phyloP scores from a whole-genome alignment of 306 rosid genomes.

The Cucurbita argyrosperma region DNA sequence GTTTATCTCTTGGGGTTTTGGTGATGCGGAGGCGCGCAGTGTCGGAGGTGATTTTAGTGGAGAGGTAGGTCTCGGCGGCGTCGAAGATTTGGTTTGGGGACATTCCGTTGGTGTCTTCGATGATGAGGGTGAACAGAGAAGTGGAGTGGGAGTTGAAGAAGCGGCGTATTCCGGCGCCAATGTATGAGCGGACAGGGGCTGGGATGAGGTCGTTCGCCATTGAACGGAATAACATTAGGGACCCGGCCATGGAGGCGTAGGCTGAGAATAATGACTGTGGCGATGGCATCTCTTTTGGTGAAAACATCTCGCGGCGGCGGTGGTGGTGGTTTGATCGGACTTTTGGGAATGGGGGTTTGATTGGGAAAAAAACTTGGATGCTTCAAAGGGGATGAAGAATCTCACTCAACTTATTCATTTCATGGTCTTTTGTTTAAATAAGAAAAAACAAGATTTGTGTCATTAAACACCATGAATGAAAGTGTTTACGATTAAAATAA shows the following conservation, averaged over 20 bases:
- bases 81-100: constrained; percentile 53
- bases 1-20: constrained; percentile 45
- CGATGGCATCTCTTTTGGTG: constrained; percentile 47
- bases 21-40: constrained; percentile 42
- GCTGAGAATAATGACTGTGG: constrained; percentile 67
- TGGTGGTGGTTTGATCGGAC: neutral
- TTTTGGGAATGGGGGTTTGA: neutral
- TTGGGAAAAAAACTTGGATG: neutral
- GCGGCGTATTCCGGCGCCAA: constrained; percentile 23
- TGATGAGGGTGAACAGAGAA: constrained; percentile 41
- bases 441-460: too few species aligned
- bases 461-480: too few species aligned
- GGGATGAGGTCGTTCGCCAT: constrained; percentile 67
- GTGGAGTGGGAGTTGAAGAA: constrained; percentile 31
- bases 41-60: constrained; percentile 32
- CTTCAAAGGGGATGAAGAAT: neutral
- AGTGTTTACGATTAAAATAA: too few species aligned
- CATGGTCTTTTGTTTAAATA: too few species aligned
- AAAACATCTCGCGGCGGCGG: constrained; percentile 23
- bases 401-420: neutral
- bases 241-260: constrained; percentile 69
- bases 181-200: constrained; percentile 38
- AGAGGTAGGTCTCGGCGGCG: constrained; percentile 56
- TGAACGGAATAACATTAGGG: constrained; percentile 56
- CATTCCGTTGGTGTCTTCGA: constrained; percentile 47